Conservation (phyloP, 1,139 yeast genomes). For the Debaryomyces psychrophilus region DNA sequence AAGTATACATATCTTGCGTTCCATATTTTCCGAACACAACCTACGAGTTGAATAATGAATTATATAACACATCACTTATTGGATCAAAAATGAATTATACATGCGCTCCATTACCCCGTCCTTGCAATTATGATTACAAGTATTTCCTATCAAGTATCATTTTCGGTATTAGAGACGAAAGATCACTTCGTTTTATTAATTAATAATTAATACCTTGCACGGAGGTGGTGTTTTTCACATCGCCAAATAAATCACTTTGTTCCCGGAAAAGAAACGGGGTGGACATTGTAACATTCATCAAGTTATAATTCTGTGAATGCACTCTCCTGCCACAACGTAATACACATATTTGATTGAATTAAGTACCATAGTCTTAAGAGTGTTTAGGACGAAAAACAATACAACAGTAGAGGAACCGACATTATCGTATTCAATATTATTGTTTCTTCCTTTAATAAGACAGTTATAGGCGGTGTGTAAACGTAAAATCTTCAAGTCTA, state of each 20-base stretch:
- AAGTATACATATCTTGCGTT: too few species aligned
- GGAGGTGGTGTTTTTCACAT: not conserved
- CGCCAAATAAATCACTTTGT: not conserved
- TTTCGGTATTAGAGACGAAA: not conserved
- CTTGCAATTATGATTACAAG: not conserved
- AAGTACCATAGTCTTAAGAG: conserved; percentile 22
- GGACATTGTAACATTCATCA: conserved; percentile 3
- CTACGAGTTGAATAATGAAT: not conserved
- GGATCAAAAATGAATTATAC: not conserved
- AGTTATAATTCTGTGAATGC: conserved; percentile 13
- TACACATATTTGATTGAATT: conserved; percentile 19
- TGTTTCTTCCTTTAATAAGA: conserved; percentile 29
- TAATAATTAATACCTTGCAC: too few species aligned
- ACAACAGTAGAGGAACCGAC: conserved; percentile 18
- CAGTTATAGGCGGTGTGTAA: conserved; percentile 34
- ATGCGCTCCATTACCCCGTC: not conserved
- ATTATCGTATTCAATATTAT: conserved; percentile 23
- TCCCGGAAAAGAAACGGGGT: not conserved
- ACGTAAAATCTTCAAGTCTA: conserved; percentile 24
- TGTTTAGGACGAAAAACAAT: conserved; percentile 21
- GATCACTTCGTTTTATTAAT: too few species aligned
- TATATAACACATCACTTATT: not conserved
- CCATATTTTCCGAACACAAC: not conserved
- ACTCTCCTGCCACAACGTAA: conserved; percentile 26
- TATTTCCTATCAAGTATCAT: not conserved